Percentiles rank a stretch among this genome's conserved stretches.
These are phyloP conservation scores for Micractinium conductrix DNA, from an alignment of 139 green algal species.

Conservation along the genomic window DNA sequence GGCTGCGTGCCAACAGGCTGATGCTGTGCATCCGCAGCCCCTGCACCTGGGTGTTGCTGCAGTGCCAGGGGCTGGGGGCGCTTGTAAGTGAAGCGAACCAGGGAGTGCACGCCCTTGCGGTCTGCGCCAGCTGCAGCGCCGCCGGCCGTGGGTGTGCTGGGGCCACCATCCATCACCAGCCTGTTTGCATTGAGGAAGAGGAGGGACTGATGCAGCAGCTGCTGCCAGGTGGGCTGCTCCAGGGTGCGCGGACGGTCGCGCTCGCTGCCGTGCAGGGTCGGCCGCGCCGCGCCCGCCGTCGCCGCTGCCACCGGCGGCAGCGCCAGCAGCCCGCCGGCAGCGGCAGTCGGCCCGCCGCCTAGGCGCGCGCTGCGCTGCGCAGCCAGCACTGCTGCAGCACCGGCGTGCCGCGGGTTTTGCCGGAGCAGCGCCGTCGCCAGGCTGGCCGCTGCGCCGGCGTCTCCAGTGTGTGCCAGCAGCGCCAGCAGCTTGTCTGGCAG, in stretches of 20 bases:
- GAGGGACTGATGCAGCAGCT: slow-evolving; percentile 31
- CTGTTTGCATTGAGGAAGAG: slow-evolving; percentile 19
- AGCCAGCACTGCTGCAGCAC: neutral
- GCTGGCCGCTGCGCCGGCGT: neutral
- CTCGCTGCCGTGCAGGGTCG: neutral
- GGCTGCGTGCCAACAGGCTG: neutral
- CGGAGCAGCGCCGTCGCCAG: slow-evolving; percentile 21
- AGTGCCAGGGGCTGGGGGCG: no score
- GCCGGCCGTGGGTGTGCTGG: neutral
- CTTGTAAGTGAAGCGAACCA: slow-evolving; percentile 29
- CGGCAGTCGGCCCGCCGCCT: neutral
- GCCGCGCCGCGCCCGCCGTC: neutral
- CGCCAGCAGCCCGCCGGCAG: slow-evolving; percentile 8
- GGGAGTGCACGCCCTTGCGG: neutral
- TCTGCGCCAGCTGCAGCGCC: neutral
- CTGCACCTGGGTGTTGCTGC: no score
- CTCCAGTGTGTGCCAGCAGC: slow-evolving; percentile 35
- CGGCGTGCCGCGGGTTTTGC: neutral
- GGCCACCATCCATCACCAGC: neutral
- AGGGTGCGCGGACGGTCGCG: slow-evolving; percentile 1
- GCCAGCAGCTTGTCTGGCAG: slow-evolving; percentile 40
- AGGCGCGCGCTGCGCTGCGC: neutral
- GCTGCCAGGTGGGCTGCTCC: slow-evolving; percentile 30
- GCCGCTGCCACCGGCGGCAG: neutral
- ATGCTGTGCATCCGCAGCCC: no score